Evolutionary conservation across 1,139 yeast species (phyloP), one percentile per base, ranked within the genome.

Genomic region (Kurtzmaniella quercitrusa): DNA sequence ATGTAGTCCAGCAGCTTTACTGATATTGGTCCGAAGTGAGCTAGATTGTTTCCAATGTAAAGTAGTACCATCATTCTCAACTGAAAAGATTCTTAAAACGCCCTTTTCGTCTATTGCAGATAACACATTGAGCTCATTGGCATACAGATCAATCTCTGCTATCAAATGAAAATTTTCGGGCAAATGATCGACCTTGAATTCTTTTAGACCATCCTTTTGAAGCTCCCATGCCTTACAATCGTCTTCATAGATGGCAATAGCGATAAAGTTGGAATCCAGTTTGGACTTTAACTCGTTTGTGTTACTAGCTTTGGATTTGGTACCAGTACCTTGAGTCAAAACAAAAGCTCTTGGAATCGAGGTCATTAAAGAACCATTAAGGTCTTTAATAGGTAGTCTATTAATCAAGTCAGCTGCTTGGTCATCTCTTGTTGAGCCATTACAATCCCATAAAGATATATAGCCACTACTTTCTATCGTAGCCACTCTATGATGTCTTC

Each of bases 371-470:
- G 46, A 43, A 12, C 43, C 46, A 6, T 46, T 43, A 3, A 48
- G 31, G 25, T 50, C 52, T 9, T 42, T 27, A 4, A 57, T 46
- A 15, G 51, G 50, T 7, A 57, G 27, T 12, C 62, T 44, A 17
- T 46, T 39, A 4, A 68, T 47, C 23, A 67, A 52, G 8, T 50
- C 55, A 0, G 65, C 73, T 6, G 62, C 58, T 40, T 53, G 51
- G 45, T 67, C 70, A 46, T 65, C 68, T 48, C 50, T 48, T 14
- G 55, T 53, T 1, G 52, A 40, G 2, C 67, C 66, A 46, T 66
- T 55, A 47, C 93, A 81, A 48, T 83, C 81, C 91, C 93, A 89
- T 6, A 85, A 65, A 16, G 80, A 72, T 9, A 89, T 48, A 46
- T 62, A 65, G 10, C 79, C 74, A 8, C 84, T 82, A 21, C 72